Evolutionary conservation across 768 basidiomycete species (phyloP), one percentile per base, ranked within the genome.

Genomic region (Hydnomerulius pinastri): DNA sequence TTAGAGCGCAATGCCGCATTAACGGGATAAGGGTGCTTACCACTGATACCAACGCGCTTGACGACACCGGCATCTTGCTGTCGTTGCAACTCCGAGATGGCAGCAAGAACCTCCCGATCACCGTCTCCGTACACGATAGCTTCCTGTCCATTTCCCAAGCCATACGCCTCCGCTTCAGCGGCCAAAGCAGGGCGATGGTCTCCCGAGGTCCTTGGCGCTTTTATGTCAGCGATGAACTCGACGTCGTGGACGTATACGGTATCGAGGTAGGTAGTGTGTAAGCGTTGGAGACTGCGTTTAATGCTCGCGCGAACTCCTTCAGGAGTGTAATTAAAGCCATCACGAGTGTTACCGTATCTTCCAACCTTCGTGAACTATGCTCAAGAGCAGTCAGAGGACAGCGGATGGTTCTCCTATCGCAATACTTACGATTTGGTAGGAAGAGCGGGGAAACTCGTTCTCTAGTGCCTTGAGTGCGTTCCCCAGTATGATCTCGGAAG

Each of bases 281-380:
- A 61, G 18, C 90, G 81, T 36, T 74, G 68, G 27, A 92, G 71
- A 59, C 87, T 90, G 50, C 80, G 80, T 41, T 74, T 65, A 15
- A 95, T 78, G 54, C 85, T 86, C 18, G 76, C 73, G 15, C 86
- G 81, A 46, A 95, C 80, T 29, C 77, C 81, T 5, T 63, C 55
- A 1, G 88, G 86, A 2, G 79, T 73, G 68, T 93, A 94, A 67
- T 95, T 88, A 57, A 93, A 93, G 36, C 76, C 72, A 2, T 72
- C 68, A 15, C 60, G 61, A 21, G 60, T 61, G 15, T 62, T 30
- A 7, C 87, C 90, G 61, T 86, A 90, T 29, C 92, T 79, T 20
- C 92, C 92, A 53, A 87, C 89, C 65, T 95, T 95, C 9, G 90
- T 91, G 73, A 92, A 85, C 90, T 92, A 13, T 20, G 33, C 17